Conservation (phyloP, 345 rosid genomes). For the Xanthoceras sorbifolium region DNA sequence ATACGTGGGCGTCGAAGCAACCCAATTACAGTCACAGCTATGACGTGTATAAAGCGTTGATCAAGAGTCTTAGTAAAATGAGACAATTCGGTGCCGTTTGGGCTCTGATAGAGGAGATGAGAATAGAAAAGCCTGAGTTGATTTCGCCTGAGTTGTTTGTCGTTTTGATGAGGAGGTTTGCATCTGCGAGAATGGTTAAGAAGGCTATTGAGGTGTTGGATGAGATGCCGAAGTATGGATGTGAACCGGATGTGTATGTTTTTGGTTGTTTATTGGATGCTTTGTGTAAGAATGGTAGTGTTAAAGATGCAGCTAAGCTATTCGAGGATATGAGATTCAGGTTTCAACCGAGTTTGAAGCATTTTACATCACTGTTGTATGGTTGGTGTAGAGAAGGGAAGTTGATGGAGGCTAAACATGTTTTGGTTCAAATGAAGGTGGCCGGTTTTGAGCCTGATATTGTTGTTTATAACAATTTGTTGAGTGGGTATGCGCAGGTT, state of each 20-base stretch:
- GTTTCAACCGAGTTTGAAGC: conserved; percentile 54
- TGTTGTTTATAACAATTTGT: conserved; percentile 75
- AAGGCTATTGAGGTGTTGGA: conserved; percentile 90
- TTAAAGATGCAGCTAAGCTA: conserved; percentile 81
- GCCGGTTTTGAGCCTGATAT: conserved; percentile 78
- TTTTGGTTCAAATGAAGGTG: conserved; percentile 83
- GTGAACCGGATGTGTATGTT: conserved; percentile 70
- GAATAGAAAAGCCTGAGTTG: conserved; percentile 66
- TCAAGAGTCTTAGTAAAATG: conserved; percentile 78
- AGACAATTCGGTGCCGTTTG: conserved; percentile 84
- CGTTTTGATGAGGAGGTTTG: conserved; percentile 72
- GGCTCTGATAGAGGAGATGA: conserved; percentile 88
- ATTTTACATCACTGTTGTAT: conserved; percentile 70
- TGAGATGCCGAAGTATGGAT: conserved; percentile 88
- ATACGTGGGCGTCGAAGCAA: conserved; percentile 82
- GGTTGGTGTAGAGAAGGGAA: conserved; percentile 97
- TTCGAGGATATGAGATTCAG: conserved; percentile 73
- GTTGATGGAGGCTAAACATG: conserved; percentile 83
- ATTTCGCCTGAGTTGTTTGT: conserved; percentile 72
- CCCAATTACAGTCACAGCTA: conserved; percentile 67
- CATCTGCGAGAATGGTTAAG: conserved; percentile 68
- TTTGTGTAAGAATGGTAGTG: conserved; percentile 74
- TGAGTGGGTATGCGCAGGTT: conserved; percentile 61
- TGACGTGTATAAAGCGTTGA: conserved; percentile 73
- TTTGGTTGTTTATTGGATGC: conserved; percentile 86